Conservation (phyloP, 306 rosid species). For the Quercus berberidifolia region DNA sequence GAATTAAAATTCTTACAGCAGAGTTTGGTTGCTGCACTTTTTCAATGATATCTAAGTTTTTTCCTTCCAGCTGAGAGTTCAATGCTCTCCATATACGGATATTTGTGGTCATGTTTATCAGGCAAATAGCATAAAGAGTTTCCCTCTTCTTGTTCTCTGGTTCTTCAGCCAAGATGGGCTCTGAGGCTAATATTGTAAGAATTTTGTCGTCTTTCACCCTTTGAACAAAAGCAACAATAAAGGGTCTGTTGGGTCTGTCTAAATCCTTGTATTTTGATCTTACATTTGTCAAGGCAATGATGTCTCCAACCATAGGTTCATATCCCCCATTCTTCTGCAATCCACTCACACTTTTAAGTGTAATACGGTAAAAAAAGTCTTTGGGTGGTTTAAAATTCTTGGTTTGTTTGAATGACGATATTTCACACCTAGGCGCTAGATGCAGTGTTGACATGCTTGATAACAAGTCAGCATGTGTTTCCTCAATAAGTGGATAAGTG, state of each 20-base stretch:
- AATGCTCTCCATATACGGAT: slow-evolving; percentile 24
- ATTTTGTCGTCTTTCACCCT: background rate
- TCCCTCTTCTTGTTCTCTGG: background rate
- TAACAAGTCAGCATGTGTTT: slow-evolving; percentile 43
- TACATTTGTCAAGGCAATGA: slow-evolving; percentile 41
- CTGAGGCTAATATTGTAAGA: slow-evolving; percentile 10
- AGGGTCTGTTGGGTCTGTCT: slow-evolving; percentile 16
- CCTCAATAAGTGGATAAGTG: slow-evolving; percentile 47
- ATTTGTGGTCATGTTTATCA: slow-evolving; percentile 34
- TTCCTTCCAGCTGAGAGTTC: background rate
- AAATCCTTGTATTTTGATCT: slow-evolving; percentile 40
- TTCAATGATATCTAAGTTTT: slow-evolving; percentile 24
- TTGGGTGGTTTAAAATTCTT: slow-evolving; percentile 4
- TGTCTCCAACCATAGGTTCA: slow-evolving; percentile 46
- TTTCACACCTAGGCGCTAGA: slow-evolving; percentile 31
- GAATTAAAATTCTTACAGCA: slow-evolving; percentile 26
- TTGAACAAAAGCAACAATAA: slow-evolving; percentile 25
- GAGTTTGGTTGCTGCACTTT: slow-evolving; percentile 29
- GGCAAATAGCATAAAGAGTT: slow-evolving; percentile 8
- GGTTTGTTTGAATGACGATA: slow-evolving; percentile 2
- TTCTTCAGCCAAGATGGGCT: background rate
- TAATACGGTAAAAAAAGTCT: slow-evolving; percentile 19
- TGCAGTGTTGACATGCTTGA: slow-evolving; percentile 31
- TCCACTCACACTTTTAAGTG: background rate
- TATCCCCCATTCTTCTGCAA: slow-evolving; percentile 16